These are phyloP conservation scores for Piper betle DNA, from an alignment of 164 flowering plant genomes.

Conservation along the genomic window DNA sequence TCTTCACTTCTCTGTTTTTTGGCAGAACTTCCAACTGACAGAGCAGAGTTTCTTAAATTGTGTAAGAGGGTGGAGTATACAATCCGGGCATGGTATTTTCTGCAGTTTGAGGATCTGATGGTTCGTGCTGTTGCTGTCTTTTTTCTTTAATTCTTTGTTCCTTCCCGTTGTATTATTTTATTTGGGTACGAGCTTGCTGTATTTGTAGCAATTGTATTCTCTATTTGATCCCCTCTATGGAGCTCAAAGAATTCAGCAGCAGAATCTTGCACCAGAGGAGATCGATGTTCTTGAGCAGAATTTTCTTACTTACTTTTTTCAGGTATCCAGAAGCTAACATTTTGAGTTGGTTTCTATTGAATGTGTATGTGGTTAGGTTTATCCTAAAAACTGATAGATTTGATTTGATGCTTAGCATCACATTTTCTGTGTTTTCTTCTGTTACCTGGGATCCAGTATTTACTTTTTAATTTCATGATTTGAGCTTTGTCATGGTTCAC, in stretches of 20 bases:
- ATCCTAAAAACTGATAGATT: too few species aligned
- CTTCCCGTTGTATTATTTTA: neutral
- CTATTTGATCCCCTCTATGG: conserved; percentile 80
- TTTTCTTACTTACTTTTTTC: conserved; percentile 60
- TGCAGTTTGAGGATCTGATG: conserved; percentile 97
- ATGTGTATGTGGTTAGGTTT: too few species aligned
- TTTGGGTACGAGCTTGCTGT: neutral
- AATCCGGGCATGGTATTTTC: conserved; percentile 85
- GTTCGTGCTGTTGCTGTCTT: conserved; percentile 15
- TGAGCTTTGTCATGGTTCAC: too few species aligned
- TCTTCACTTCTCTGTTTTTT: neutral
- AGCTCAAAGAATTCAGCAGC: conserved; percentile 67
- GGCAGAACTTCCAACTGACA: conserved; percentile 56
- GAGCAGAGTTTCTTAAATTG: conserved; percentile 74
- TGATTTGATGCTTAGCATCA: too few species aligned
- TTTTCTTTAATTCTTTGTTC: neutral
- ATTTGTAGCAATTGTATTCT: conserved; percentile 75
- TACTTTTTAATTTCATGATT: too few species aligned
- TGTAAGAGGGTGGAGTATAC: conserved; percentile 90
- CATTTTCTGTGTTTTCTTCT: too few species aligned
- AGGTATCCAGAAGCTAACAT: conserved; percentile 27
- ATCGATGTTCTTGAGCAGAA: conserved; percentile 79
- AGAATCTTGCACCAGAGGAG: conserved; percentile 49
- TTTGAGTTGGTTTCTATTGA: neutral
- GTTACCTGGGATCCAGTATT: too few species aligned